These are phyloP conservation scores for Taiozyma sp. DNA, from an alignment of 1,139 yeast species.

Conservation along the genomic window DNA sequence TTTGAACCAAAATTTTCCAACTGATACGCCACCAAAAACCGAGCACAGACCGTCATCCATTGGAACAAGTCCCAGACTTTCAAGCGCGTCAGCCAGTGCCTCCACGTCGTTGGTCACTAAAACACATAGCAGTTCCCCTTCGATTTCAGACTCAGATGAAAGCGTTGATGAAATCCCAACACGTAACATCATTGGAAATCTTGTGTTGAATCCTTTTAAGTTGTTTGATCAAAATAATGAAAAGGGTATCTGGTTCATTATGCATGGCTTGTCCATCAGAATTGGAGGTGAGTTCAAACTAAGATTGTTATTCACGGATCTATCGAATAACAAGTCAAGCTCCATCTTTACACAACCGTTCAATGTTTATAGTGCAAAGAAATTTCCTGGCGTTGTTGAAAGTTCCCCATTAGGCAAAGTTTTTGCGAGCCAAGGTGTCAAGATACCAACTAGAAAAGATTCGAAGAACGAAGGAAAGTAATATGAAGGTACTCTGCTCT, in stretches of 20 bases:
- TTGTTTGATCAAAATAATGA: constrained; percentile 31
- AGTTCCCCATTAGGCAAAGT: constrained; percentile 34
- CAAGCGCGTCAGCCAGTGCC: not conserved
- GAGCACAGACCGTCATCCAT: not conserved
- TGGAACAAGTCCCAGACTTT: not conserved
- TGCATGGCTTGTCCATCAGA: constrained; percentile 37
- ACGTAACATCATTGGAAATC: constrained; percentile 35
- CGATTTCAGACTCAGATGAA: constrained; percentile 16
- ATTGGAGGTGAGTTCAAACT: constrained; percentile 38
- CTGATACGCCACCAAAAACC: not conserved
- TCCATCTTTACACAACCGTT: constrained; percentile 29
- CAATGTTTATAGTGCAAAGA: constrained; percentile 36
- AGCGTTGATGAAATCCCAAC: constrained; percentile 26
- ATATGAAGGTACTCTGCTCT: not conserved
- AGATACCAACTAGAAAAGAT: constrained; percentile 34
- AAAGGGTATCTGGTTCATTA: constrained; percentile 37
- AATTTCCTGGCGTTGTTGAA: constrained; percentile 40
- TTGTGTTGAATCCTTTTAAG: constrained; percentile 35
- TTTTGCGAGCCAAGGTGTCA: constrained; percentile 39
- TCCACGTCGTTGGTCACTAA: not conserved
- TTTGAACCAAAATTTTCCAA: constrained; percentile 15
- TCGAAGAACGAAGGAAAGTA: not conserved
- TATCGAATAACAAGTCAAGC: constrained; percentile 10
- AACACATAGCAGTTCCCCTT: not conserved
- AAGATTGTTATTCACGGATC: constrained; percentile 30